phyloP scores from a whole-genome alignment of 345 rosid genomes.

The Conringia planisiliqua region DNA sequence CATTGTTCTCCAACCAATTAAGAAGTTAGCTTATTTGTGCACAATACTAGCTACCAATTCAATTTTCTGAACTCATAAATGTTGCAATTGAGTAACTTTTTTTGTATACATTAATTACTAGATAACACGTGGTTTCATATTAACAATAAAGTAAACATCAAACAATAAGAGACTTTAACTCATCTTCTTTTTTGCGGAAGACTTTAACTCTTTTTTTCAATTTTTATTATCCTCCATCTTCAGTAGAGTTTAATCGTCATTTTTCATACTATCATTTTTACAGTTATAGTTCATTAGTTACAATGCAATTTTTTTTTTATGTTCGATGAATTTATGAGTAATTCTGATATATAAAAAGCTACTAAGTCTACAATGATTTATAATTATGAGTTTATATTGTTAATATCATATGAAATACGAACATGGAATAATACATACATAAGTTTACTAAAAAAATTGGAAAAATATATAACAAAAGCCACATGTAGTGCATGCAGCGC shows the following conservation, averaged over 20 bases:
- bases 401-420: not conserved
- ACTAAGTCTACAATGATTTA: not conserved
- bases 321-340: not conserved
- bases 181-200: not conserved
- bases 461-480: not conserved
- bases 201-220: not conserved
- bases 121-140: constrained; percentile 11
- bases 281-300: not conserved
- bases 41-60: constrained; percentile 3
- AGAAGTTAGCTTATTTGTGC: constrained; percentile 21
- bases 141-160: not conserved
- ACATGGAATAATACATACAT: not conserved
- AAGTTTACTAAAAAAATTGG: too few relatives aligned
- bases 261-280: too few relatives aligned
- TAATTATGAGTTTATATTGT: not conserved
- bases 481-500: not conserved
- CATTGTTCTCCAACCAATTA: constrained; percentile 25
- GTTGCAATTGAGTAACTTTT: not conserved
- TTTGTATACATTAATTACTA: not conserved
- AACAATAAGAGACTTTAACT: not conserved
- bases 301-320: not conserved
- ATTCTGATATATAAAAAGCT: not conserved
- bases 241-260: too few relatives aligned
- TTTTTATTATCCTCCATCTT: too few relatives aligned
- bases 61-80: not conserved